Base-by-base conservation (phyloP, 1,139 yeast species). In the Debaryomyces coudertii region DNA sequence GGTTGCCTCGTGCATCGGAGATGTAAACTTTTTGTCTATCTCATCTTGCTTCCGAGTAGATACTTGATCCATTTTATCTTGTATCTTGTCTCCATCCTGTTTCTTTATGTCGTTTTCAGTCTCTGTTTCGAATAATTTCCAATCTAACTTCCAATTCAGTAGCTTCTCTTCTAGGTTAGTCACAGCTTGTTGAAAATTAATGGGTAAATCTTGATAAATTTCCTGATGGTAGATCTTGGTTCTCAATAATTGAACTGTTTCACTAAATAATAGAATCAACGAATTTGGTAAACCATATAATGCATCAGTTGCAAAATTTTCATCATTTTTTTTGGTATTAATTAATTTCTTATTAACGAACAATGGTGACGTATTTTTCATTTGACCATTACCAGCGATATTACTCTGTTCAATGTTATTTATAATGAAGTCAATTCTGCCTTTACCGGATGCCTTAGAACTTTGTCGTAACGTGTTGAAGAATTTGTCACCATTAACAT, bases 261-360 rank as follows among this genome's bases (percentile, higher is more conserved):
- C 87, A 46, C 87, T 79, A 63, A 90, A 88, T 40, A 89, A 68
- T 31, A 83, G 59, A 51, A 89, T 84, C 40, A 90, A 69, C 1
- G 96, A 86, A 59, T 87, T 88, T 2, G 97, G 96, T 44, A 90
- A 69, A 0, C 96, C 96, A 59, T 88, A 88, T 45, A 89, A 71
- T 0, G 93, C 89, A 64, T 87, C 95, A 1, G 93, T 85, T 9
- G 92, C 85, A 48, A 87, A 78, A 47, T 83, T 76, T 50, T 80
- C 83, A 52, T 77, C 79, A 43, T 71, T 67, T 36, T 69, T 69
- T 51, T 76, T 71, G 45, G 76, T 75, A 51, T 66, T 76, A 54
- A 68, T 69, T 45, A 73, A 64, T 56, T 69, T 77, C 46, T 73
- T 73, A 54, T 75, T 69, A 14, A 72, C 73, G 54, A 75, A 75